A percentile compares a stretch with the other conserved stretches of the same genome.
Evolutionary conservation across 2,329 filamentous ascomycete genomes (phyloP).

Genomic region (Anisogramma anomala): DNA sequence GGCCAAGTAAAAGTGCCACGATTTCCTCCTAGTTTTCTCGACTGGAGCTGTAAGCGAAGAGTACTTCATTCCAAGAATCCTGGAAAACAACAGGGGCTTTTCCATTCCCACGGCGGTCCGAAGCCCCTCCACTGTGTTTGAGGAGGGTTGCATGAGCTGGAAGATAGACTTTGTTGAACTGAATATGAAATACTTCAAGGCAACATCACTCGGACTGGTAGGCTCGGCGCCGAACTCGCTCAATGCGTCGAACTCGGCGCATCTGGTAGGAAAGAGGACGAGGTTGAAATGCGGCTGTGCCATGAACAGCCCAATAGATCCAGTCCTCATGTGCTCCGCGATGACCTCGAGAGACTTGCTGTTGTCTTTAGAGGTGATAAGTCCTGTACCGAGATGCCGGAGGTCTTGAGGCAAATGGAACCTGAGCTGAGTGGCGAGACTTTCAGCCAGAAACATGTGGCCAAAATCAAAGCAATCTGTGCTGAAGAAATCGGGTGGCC

Average conservation of each 20-base stretch:
- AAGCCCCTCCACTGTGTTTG: not conserved
- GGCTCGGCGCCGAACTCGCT: constrained; percentile 14
- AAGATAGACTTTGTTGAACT: constrained; percentile 16
- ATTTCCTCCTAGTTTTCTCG: not conserved
- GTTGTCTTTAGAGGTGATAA: constrained; percentile 11
- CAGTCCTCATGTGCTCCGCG: constrained; percentile 25
- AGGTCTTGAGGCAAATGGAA: constrained; percentile 8
- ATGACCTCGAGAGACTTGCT: constrained; percentile 13
- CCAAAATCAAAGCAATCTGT: constrained; percentile 21
- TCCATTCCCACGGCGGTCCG: not conserved
- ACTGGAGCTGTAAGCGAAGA: constrained; percentile 4
- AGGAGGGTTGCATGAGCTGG: constrained; percentile 1
- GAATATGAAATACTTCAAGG: constrained; percentile 30
- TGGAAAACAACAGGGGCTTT: constrained; percentile 1
- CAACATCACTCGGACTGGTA: constrained; percentile 7
- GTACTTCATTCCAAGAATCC: constrained; percentile 6
- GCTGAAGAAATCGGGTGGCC: constrained; percentile 18
- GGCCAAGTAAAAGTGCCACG: constrained; percentile 34
- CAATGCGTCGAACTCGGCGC: constrained; percentile 24
- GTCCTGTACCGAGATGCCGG: constrained; percentile 18
- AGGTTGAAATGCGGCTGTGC: constrained; percentile 24
- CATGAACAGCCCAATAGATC: constrained; percentile 27
- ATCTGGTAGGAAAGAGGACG: constrained; percentile 28
- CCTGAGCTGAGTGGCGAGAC: constrained; percentile 14
- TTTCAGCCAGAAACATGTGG: constrained; percentile 20